phyloP scores from a whole-genome alignment of 1,284 basidiomycete species.

The Spongispora temasekensis region DNA sequence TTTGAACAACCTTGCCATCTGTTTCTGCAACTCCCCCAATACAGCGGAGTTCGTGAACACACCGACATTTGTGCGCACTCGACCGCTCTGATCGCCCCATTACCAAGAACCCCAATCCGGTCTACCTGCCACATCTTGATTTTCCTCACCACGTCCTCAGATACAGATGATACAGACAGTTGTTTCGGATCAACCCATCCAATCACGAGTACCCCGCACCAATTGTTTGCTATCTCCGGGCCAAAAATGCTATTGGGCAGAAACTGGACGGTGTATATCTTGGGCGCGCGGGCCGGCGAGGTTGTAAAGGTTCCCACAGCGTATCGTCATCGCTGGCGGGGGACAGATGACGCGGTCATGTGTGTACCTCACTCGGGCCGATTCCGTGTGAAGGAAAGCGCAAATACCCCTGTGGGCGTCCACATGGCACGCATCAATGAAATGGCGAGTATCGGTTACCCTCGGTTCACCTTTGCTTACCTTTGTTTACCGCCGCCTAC shows the following conservation, averaged over 20 bases:
- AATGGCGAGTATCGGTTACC: too few species aligned
- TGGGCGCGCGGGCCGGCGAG: constrained; percentile 22
- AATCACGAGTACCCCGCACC: constrained; percentile 25
- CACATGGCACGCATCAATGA: too few species aligned
- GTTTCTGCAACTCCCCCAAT: constrained; percentile 20
- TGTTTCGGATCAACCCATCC: constrained; percentile 20
- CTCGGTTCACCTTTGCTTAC: too few species aligned
- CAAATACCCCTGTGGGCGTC: too few species aligned
- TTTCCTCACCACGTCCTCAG: constrained; percentile 17
- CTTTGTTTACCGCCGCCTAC: too few species aligned
- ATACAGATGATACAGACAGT: constrained; percentile 14
- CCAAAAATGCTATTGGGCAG: neutral
- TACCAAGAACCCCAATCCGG: constrained; percentile 28
- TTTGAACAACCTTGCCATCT: constrained; percentile 27
- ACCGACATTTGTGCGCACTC: neutral
- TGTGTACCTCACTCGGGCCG: neutral
- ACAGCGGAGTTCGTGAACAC: constrained; percentile 16
- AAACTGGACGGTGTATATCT: constrained; percentile 28
- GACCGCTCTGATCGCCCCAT: constrained; percentile 26
- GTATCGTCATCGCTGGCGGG: too few species aligned
- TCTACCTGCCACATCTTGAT: constrained; percentile 17
- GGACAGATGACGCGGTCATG: neutral
- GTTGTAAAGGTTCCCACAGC: constrained; percentile 29
- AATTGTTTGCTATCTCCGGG: constrained; percentile 17
- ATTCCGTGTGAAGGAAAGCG: too few species aligned